A percentile compares a stretch with the other conserved stretches of the same genome.
phyloP scores from a whole-genome alignment of 495 filamentous ascomycete species.

The Lasiosphaeria hispida region DNA sequence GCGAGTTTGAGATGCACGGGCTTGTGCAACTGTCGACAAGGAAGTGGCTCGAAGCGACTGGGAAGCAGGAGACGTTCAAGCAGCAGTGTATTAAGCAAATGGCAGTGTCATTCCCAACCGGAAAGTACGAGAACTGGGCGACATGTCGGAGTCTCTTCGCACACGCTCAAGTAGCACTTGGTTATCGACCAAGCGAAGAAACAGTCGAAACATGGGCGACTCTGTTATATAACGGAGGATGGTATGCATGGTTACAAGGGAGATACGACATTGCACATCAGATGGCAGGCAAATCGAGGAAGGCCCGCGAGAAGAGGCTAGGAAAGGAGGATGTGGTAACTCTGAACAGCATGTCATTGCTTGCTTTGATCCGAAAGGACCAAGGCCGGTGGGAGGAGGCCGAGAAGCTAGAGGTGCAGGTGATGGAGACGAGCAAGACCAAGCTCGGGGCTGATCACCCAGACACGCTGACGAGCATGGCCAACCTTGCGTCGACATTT shows the following conservation, averaged over 20 bases:
- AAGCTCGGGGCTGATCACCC: too few relatives aligned
- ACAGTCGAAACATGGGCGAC: slow-evolving; percentile 19
- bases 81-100: slow-evolving; percentile 34
- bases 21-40: slow-evolving; percentile 45
- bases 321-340: slow-evolving; percentile 13
- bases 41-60: slow-evolving; percentile 37
- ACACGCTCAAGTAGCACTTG: slow-evolving; percentile 15
- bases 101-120: slow-evolving; percentile 37
- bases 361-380: slow-evolving; percentile 5
- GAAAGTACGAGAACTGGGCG: slow-evolving; percentile 33
- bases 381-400: neutral
- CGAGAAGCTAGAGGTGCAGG: too few relatives aligned
- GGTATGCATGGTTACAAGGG: slow-evolving; percentile 24
- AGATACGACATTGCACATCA: slow-evolving; percentile 18
- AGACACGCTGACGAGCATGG: too few relatives aligned
- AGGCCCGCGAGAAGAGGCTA: slow-evolving; percentile 11
- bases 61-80: slow-evolving; percentile 40
- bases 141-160: slow-evolving; percentile 26
- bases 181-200: slow-evolving; percentile 16
- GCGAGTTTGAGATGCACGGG: slow-evolving; percentile 40
- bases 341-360: slow-evolving; percentile 8
- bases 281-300: slow-evolving; percentile 15
- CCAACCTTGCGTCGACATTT: too few relatives aligned
- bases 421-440: too few relatives aligned
- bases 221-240: slow-evolving; percentile 23